A percentile compares a stretch with the other conserved stretches of the same genome.
Evolutionary conservation across 345 rosid species (phyloP).

Genomic region (Capsella bursapastoris): DNA sequence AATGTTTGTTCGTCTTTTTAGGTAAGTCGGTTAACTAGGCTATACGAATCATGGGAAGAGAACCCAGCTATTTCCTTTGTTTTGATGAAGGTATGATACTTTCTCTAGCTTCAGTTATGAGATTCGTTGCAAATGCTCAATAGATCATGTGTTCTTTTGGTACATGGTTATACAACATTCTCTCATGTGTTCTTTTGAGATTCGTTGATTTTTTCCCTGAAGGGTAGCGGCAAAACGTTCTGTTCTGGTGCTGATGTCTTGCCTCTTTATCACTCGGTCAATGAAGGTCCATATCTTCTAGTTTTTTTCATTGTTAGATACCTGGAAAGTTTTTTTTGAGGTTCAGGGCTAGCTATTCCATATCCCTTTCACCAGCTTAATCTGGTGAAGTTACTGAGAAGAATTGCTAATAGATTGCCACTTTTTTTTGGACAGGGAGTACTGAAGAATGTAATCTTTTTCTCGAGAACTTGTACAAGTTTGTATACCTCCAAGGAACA

Average conservation of each 20-base stretch:
- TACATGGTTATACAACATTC: not conserved
- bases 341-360: conserved; percentile 9
- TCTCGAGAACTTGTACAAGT: conserved; percentile 69
- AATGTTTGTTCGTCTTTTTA: conserved; percentile 20
- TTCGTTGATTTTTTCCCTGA: conserved; percentile 40
- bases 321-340: conserved; percentile 11
- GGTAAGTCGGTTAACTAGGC: conserved; percentile 74
- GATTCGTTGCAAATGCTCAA: not conserved
- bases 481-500: conserved; percentile 87
- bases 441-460: conserved; percentile 70
- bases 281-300: conserved; percentile 57
- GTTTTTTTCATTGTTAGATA: not conserved
- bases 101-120: conserved; percentile 9
- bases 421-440: conserved; percentile 58
- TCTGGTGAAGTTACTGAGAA: conserved; percentile 19
- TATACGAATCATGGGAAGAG: conserved; percentile 96
- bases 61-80: conserved; percentile 85
- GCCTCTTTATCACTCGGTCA: conserved; percentile 58
- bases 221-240: conserved; percentile 88
- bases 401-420: conserved; percentile 35
- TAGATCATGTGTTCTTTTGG: not conserved
- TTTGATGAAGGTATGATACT: conserved; percentile 71
- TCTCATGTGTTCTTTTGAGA: not conserved
- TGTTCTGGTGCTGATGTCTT: conserved; percentile 85
- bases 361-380: conserved; percentile 20